phyloP scores from a whole-genome alignment of 2,329 filamentous ascomycete genomes.

The Claviceps sp. region DNA sequence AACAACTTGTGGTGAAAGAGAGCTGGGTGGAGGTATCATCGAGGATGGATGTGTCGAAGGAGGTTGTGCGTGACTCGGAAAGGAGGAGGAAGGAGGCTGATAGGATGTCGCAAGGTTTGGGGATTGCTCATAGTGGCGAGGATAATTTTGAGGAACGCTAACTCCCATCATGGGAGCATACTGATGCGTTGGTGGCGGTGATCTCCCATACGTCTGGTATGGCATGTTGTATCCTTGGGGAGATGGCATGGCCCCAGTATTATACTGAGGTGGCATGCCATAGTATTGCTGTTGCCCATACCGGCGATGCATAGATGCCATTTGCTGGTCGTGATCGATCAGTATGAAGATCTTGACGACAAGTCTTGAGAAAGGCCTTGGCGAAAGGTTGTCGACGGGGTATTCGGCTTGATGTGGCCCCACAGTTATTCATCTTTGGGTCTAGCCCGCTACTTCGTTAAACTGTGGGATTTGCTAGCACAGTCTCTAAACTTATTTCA shows the following conservation, averaged over 20 bases:
- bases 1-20: conserved; percentile 29
- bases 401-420: neutral
- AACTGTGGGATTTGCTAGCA: neutral
- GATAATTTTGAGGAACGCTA: conserved; percentile 31
- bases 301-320: conserved; percentile 34
- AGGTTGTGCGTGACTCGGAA: conserved; percentile 32
- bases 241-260: conserved; percentile 33
- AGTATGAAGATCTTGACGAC: neutral
- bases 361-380: neutral
- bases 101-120: conserved; percentile 43
- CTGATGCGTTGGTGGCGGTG: conserved; percentile 39
- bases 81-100: conserved; percentile 35
- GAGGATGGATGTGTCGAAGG: conserved; percentile 39
- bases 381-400: neutral
- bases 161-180: conserved; percentile 39
- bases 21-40: conserved; percentile 29
- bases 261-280: conserved; percentile 47
- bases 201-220: conserved; percentile 35
- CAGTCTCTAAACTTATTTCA: neutral
- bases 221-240: conserved; percentile 28
- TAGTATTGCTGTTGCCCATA: conserved; percentile 35
- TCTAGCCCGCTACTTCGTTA: neutral
- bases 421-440: neutral
- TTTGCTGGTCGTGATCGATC: conserved; percentile 21
- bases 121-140: conserved; percentile 35